Conservation (phyloP, 2,329 filamentous ascomycete genomes). For the Leptographium flavum region DNA sequence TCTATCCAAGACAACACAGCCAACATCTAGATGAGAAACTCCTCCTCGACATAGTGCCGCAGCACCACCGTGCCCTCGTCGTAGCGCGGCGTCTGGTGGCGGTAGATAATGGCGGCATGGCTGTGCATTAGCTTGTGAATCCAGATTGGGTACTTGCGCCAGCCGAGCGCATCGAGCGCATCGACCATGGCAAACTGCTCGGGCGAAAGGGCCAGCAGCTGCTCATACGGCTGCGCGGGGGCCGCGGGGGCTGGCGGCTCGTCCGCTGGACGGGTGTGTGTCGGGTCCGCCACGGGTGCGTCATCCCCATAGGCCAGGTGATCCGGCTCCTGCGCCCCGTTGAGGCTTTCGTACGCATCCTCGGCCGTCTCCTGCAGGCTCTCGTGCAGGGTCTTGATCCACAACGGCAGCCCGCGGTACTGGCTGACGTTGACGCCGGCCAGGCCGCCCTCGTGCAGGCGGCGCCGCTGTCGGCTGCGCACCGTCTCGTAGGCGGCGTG, state of each 20-base stretch:
- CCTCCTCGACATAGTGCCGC: slow-evolving; percentile 64
- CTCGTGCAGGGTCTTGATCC: no score
- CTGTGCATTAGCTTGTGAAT: slow-evolving; percentile 67
- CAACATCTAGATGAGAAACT: slow-evolving; percentile 50
- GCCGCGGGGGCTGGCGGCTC: not conserved
- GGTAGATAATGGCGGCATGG: slow-evolving; percentile 82
- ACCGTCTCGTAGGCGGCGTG: slow-evolving; percentile 67
- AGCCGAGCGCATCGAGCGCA: slow-evolving; percentile 51
- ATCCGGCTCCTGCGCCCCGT: slow-evolving; percentile 52
- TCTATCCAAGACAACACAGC: no score
- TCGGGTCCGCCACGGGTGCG: not conserved
- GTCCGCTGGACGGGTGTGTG: not conserved
- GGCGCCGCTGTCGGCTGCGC: slow-evolving; percentile 60
- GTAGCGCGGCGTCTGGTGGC: slow-evolving; percentile 52
- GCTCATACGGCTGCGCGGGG: slow-evolving; percentile 13
- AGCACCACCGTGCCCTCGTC: slow-evolving; percentile 66
- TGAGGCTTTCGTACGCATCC: slow-evolving; percentile 55
- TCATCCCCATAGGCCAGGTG: slow-evolving; percentile 34
- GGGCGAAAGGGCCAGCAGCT: slow-evolving; percentile 59
- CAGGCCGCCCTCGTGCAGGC: slow-evolving; percentile 57
- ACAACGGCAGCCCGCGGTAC: slow-evolving; percentile 63
- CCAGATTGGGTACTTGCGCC: slow-evolving; percentile 54
- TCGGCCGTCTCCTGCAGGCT: slow-evolving; percentile 66
- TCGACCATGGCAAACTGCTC: slow-evolving; percentile 79
- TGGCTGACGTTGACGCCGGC: slow-evolving; percentile 51